phyloP scores from a whole-genome alignment of 345 rosid genomes.

The Euclidium syriacum region DNA sequence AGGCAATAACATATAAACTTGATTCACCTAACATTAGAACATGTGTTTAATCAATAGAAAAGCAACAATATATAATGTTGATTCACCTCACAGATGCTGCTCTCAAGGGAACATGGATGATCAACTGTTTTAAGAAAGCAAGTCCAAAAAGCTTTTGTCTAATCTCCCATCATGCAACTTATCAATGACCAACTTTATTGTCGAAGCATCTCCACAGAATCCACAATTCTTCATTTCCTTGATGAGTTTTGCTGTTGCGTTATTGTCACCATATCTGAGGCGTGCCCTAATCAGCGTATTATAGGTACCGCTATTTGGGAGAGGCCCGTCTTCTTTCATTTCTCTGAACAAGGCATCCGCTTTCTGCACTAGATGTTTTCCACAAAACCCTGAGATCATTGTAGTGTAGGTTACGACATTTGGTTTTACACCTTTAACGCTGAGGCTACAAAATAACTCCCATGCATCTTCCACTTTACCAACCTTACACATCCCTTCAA shows the following conservation, averaged over 20 bases:
- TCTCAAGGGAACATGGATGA: background rate
- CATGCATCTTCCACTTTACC: background rate
- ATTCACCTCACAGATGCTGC: background rate
- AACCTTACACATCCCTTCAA: background rate
- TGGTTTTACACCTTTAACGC: background rate
- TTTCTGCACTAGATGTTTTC: background rate
- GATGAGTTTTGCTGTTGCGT: too few relatives aligned
- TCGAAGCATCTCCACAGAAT: background rate
- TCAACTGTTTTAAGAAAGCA: background rate
- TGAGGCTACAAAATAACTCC: background rate
- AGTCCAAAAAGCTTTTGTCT: background rate
- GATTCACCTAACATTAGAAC: background rate
- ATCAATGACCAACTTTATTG: background rate
- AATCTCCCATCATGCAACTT: background rate
- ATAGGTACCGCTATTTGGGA: background rate
- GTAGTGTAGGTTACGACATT: background rate
- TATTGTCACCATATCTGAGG: too few relatives aligned
- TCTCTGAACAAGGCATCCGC: constrained; percentile 5
- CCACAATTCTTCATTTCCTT: background rate
- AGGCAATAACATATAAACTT: background rate
- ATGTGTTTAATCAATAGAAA: background rate
- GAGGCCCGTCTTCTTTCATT: constrained; percentile 14
- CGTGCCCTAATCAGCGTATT: background rate
- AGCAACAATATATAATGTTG: background rate
- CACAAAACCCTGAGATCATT: constrained; percentile 25